Evolutionary conservation across 352 stramenopile genomes (phyloP).

Genomic region (Phytophthora meadii): DNA sequence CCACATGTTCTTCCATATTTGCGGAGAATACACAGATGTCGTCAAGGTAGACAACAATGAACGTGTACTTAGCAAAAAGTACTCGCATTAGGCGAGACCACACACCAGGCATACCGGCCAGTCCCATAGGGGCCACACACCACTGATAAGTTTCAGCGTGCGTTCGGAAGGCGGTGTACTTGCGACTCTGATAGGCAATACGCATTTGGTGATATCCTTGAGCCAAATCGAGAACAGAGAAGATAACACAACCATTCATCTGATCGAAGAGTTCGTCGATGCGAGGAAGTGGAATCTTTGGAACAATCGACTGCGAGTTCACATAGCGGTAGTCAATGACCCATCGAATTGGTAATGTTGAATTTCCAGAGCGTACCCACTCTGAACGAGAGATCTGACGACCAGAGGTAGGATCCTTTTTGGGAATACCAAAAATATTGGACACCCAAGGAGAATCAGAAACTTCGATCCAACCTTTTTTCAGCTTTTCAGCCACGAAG

Average conservation of each 20-base stretch:
- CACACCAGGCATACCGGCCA: slow-evolving; percentile 45
- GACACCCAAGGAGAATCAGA: slow-evolving; percentile 33
- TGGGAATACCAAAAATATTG: slow-evolving; percentile 34
- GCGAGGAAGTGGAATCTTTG: slow-evolving; percentile 22
- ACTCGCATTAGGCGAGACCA: slow-evolving; percentile 50
- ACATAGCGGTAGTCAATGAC: slow-evolving; percentile 28
- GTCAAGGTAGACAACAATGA: slow-evolving; percentile 48
- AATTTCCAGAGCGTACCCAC: slow-evolving; percentile 20
- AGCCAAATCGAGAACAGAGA: slow-evolving; percentile 34
- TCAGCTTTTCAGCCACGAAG: slow-evolving; percentile 4
- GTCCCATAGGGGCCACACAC: slow-evolving; percentile 49
- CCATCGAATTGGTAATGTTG: slow-evolving; percentile 17
- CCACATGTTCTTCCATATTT: slow-evolving; percentile 15
- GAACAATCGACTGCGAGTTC: slow-evolving; percentile 12
- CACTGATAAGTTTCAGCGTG: slow-evolving; percentile 49
- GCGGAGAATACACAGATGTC: slow-evolving; percentile 46
- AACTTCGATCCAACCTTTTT: slow-evolving; percentile 32
- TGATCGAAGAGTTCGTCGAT: slow-evolving; percentile 29
- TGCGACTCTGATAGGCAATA: slow-evolving; percentile 3
- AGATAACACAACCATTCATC: slow-evolving; percentile 21
- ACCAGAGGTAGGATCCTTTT: slow-evolving; percentile 22
- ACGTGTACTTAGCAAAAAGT: slow-evolving; percentile 38
- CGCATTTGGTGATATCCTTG: slow-evolving; percentile 48
- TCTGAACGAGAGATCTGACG: slow-evolving; percentile 17
- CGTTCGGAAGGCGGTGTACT: slow-evolving; percentile 46